phyloP scores from a whole-genome alignment of 176 grass and related monocot species.

The Stipa capillata region DNA sequence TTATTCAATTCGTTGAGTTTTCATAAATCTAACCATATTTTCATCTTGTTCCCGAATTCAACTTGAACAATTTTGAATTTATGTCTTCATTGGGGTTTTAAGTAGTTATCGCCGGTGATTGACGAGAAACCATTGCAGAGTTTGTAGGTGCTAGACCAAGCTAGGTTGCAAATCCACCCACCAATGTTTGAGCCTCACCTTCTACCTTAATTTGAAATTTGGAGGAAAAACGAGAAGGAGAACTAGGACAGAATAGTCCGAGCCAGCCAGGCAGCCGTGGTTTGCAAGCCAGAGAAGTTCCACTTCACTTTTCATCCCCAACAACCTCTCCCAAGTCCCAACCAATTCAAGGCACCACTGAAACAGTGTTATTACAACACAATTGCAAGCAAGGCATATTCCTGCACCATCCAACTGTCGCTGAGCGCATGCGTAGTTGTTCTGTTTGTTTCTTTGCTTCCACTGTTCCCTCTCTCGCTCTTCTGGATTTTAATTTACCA shows the following conservation, averaged over 20 bases:
- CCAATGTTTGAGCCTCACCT: too few relatives aligned
- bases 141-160: too few relatives aligned
- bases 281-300: neutral
- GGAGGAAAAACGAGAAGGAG: neutral
- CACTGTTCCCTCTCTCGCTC: neutral
- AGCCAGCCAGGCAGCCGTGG: slow-evolving; percentile 7
- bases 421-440: neutral
- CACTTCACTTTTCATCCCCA: neutral
- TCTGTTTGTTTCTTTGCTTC: neutral
- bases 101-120: neutral
- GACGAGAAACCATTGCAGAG: neutral
- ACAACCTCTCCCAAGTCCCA: neutral
- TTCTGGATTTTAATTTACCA: neutral
- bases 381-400: slow-evolving; percentile 15
- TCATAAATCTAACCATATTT: neutral
- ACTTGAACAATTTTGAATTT: neutral
- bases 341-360: neutral
- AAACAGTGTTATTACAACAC: neutral
- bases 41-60: neutral
- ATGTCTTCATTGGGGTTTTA: neutral
- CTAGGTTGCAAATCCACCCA: too few relatives aligned
- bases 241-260: neutral
- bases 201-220: too few relatives aligned
- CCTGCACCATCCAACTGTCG: neutral
- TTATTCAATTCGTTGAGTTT: neutral